Evolutionary conservation across 345 rosid genomes (phyloP).

Genomic region (Luvunga scandens): DNA sequence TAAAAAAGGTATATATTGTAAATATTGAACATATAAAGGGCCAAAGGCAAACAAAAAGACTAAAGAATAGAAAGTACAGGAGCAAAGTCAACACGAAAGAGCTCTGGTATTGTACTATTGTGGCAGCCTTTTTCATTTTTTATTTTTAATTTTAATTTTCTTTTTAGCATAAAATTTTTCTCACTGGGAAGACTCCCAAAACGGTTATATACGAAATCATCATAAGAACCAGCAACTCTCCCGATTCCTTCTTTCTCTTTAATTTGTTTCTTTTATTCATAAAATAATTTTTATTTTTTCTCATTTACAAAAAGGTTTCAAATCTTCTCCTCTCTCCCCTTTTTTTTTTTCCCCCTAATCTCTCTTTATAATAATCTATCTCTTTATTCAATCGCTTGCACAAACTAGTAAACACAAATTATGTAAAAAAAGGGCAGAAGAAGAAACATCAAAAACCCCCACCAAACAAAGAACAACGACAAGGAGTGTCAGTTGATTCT

Average conservation of each 20-base stretch:
- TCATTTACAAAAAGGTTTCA: conserved; percentile 12
- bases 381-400: conserved; percentile 28
- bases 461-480: neutral
- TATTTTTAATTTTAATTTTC: neutral
- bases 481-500: neutral
- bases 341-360: neutral
- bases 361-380: neutral
- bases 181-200: conserved; percentile 12
- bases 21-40: neutral
- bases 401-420: conserved; percentile 13
- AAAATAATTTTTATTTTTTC: neutral
- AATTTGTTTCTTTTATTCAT: neutral
- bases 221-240: conserved; percentile 4
- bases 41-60: neutral
- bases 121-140: conserved; percentile 18
- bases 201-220: conserved; percentile 13
- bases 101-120: conserved; percentile 17
- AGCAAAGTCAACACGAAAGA: conserved; percentile 40
- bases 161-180: neutral
- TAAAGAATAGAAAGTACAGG: neutral
- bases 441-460: neutral
- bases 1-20: neutral
- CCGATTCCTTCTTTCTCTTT: conserved; percentile 6
- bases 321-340: conserved; percentile 6
- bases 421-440: neutral